These are phyloP conservation scores for Triadica sebifera DNA, from an alignment of 345 rosid species.

Conservation along the genomic window DNA sequence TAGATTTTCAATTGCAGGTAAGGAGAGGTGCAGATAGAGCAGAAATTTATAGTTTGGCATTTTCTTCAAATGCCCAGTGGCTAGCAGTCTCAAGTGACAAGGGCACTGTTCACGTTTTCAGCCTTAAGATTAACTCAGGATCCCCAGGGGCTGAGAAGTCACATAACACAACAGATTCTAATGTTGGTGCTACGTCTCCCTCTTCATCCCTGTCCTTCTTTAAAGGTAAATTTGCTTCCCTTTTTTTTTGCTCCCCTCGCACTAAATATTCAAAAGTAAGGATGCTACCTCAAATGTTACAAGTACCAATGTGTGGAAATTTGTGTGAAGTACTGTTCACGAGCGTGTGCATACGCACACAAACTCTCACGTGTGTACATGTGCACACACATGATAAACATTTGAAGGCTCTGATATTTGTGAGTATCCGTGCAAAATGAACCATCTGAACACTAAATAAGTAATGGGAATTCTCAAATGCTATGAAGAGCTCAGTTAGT, in stretches of 20 bases:
- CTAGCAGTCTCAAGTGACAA: constrained; percentile 97
- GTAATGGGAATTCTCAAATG: neutral
- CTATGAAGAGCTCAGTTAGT: neutral
- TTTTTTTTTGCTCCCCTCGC: too few species aligned
- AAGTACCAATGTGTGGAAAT: neutral
- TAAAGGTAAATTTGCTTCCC: constrained; percentile 45
- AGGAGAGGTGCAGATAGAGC: constrained; percentile 99
- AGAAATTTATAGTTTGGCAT: constrained; percentile 91
- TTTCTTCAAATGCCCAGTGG: constrained; percentile 84
- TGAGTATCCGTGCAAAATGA: neutral
- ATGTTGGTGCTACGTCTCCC: constrained; percentile 31
- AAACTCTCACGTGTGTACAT: too few species aligned
- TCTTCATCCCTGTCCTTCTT: constrained; percentile 69
- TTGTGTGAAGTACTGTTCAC: too few species aligned
- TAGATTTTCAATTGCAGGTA: constrained; percentile 43
- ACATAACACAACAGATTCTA: constrained; percentile 34
- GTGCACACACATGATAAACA: neutral
- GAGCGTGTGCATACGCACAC: neutral
- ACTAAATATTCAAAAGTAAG: neutral
- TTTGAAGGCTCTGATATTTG: neutral
- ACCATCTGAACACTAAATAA: neutral
- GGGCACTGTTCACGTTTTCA: constrained; percentile 94
- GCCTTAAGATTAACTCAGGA: constrained; percentile 71
- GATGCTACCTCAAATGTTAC: neutral
- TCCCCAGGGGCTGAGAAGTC: constrained; percentile 45